These are phyloP conservation scores for Magnaporthiopsis rhizophila DNA, from an alignment of 2,329 filamentous ascomycete species.

Conservation along the genomic window DNA sequence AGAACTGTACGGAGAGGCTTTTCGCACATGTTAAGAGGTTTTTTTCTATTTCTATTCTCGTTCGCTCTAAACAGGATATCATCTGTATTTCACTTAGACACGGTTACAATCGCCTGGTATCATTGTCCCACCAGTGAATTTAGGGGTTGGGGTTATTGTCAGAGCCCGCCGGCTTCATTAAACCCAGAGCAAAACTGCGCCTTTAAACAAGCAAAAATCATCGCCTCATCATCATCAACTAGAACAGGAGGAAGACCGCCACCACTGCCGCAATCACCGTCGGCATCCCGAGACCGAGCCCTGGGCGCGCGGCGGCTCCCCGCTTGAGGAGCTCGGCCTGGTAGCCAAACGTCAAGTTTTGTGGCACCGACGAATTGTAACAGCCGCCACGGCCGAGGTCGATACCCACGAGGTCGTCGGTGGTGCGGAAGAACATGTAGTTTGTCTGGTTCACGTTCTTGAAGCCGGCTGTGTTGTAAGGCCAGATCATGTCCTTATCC, in stretches of 20 bases:
- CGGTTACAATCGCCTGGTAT: no score
- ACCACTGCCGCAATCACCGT: conserved; percentile 2
- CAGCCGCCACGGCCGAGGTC: conserved; percentile 59
- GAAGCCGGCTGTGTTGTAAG: conserved; percentile 68
- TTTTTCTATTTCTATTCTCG: no score
- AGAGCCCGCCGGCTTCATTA: no score
- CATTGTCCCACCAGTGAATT: no score
- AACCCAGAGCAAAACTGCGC: no score
- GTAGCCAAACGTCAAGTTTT: conserved; percentile 64
- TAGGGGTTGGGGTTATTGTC: no score
- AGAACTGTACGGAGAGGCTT: no score
- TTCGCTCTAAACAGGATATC: no score
- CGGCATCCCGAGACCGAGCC: not conserved
- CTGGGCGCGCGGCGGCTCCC: not conserved
- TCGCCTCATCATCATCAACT: not conserved
- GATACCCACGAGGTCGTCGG: conserved; percentile 58
- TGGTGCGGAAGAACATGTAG: conserved; percentile 74
- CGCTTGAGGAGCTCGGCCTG: conserved; percentile 42
- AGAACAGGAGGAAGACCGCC: not conserved
- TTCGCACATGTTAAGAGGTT: no score
- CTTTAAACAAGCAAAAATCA: not conserved
- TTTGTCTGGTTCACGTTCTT: conserved; percentile 53
- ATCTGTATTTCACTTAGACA: no score
- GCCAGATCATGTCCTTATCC: conserved; percentile 58
- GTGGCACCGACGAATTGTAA: conserved; percentile 53